phyloP scores from a whole-genome alignment of 345 rosid species.

The Arabidopsis thaliana region TAIR10.1 NC_003070.9:18595001-18595500 shows the following conservation, averaged over 20 bases:
- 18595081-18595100: slow-evolving; percentile 88
- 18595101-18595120: slow-evolving; percentile 70
- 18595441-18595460: slow-evolving; percentile 27
- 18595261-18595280: slow-evolving; percentile 6
- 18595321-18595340: slow-evolving; percentile 55
- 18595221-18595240: slow-evolving; percentile 4
- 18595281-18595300: slow-evolving; percentile 2
- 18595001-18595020: not conserved
- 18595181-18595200: slow-evolving; percentile 47
- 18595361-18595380: slow-evolving; percentile 92
- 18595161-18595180: slow-evolving; percentile 75
- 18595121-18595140: slow-evolving; percentile 85
- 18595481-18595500: not conserved
- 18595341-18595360: slow-evolving; percentile 86
- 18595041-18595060: slow-evolving; percentile 46
- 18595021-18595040: not conserved
- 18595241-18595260: slow-evolving; percentile 1
- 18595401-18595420: slow-evolving; percentile 93
- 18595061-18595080: slow-evolving; percentile 88
- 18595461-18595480: slow-evolving; percentile 6
- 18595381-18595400: slow-evolving; percentile 96
- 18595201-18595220: not conserved
- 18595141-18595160: slow-evolving; percentile 84
- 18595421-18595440: slow-evolving; percentile 98
- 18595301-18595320: not conserved